Conservation (phyloP, 129 eudicot species). For the Centrapalus pauciflorus region DNA sequence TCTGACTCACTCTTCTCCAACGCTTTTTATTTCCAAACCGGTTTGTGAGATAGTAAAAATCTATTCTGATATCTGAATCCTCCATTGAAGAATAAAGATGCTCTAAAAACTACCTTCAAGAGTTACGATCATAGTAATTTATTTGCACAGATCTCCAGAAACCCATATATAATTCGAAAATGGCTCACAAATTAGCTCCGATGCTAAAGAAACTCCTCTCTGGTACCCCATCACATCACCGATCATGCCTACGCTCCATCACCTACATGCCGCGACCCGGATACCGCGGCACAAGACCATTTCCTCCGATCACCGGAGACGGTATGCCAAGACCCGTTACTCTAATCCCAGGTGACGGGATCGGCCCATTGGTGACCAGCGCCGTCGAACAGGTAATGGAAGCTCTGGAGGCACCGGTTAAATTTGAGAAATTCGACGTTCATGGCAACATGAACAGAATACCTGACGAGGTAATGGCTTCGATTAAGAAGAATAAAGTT, state of each 20-base stretch:
- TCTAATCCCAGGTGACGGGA: constrained; percentile 81
- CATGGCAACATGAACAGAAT: constrained; percentile 64
- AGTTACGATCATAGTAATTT: background rate
- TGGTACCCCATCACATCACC: constrained; percentile 19
- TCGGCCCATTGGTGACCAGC: constrained; percentile 73
- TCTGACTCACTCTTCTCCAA: no score
- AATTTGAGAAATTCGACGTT: constrained; percentile 59
- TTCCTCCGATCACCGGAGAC: constrained; percentile 59
- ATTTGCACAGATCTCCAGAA: background rate
- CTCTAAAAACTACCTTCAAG: background rate
- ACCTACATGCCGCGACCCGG: constrained; percentile 58
- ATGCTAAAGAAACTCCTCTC: constrained; percentile 29
- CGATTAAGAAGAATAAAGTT: constrained; percentile 67
- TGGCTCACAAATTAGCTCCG: constrained; percentile 29
- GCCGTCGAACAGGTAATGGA: constrained; percentile 76
- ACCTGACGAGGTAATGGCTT: constrained; percentile 50
- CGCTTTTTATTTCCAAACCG: no score
- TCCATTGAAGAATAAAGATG: background rate
- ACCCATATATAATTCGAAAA: background rate
- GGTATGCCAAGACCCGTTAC: constrained; percentile 57
- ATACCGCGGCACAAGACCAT: constrained; percentile 41
- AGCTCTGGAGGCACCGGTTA: constrained; percentile 73
- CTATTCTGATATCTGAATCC: background rate
- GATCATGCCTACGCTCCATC: constrained; percentile 27
- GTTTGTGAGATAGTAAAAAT: background rate